Base-by-base conservation (phyloP, 208 protist genomes). In the Porcisia hertigi region DNA sequence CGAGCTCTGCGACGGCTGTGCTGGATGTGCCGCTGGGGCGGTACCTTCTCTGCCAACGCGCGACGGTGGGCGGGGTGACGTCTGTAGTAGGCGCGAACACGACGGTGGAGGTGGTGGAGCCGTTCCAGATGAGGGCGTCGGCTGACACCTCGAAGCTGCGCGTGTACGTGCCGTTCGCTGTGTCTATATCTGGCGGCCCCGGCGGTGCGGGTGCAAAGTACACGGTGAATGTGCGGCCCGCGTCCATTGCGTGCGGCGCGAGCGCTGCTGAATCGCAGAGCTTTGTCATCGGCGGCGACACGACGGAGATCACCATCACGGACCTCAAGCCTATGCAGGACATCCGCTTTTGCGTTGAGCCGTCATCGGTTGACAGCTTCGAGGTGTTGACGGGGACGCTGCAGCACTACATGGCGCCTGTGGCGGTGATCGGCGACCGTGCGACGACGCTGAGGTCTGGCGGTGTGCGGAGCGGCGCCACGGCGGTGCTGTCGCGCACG, bases 31-130 rank as follows among this genome's bases (percentile, higher is more conserved):
- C 77, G 11, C 67, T 82, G n/a, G 89, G 89, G 39, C 55, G 47
- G 12, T 93, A 87, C 72, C 55, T 86, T 41, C 58, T 93, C 34
- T 93, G 89, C 78, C 87, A 93, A 67, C 75, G 85, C 53, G 76
- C 82, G 34, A 58, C 75, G 8, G 0, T 34, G 39, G 62, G 41
- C 39, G 39, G 4, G 2, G 30, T 53, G 25, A 45, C 67, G 25
- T 77, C 69, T 1, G 59, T 84, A 8, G 83, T 83, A 1, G 87
- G 77, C 12, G 65, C 86, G 34, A 69, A 80, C 54, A 81, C 67
- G 30, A 84, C 82, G 23, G 71, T 93, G 43, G 52, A 47, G 30
- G 89, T 88, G 30, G 69, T 93, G 20, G 64, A 76, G 5, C 76
- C 81, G 8, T 89, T 87, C 70, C 36, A 59, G 14, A 72, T 86